Percentiles rank a stretch among this genome's conserved stretches.
Conservation (phyloP, 192 early-diverging fungal species). For the Backusella sp. region DNA sequence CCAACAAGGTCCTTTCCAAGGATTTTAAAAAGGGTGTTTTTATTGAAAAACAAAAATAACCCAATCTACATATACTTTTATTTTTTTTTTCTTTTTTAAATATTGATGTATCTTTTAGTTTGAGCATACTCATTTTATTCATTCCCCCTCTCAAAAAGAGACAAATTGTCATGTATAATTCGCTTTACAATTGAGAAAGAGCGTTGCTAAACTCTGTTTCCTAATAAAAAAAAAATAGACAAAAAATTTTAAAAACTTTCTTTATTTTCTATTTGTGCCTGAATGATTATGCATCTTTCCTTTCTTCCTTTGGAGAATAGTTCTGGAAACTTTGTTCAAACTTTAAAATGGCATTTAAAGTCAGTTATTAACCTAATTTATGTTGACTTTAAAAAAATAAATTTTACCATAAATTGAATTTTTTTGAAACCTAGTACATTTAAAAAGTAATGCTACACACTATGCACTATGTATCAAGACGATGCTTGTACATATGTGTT, state of each 20-base stretch:
- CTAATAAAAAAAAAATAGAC: conserved; percentile 9
- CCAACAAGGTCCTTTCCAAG: conserved; percentile 9
- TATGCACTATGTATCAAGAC: too few species aligned
- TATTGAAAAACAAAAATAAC: conserved; percentile 5
- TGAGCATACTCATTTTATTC: conserved; percentile 11
- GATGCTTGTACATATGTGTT: too few species aligned
- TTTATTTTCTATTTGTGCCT: neutral
- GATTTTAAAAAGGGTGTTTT: conserved; percentile 4
- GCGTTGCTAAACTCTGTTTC: conserved; percentile 1
- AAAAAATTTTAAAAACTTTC: neutral
- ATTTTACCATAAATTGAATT: neutral
- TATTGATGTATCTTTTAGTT: conserved; percentile 17
- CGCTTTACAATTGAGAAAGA: neutral
- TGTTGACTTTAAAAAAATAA: neutral
- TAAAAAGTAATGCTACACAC: neutral
- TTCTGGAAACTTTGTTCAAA: neutral
- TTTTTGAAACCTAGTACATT: neutral
- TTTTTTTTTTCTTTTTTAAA: conserved; percentile 2
- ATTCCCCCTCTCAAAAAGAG: conserved; percentile 6
- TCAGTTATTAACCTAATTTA: neutral
- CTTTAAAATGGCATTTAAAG: neutral
- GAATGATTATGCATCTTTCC: neutral
- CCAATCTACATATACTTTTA: neutral
- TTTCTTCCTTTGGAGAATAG: neutral
- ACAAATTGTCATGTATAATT: conserved; percentile 8